Evolutionary conservation across 1,284 basidiomycete genomes (phyloP).

Genomic region (Irpex sp.): DNA sequence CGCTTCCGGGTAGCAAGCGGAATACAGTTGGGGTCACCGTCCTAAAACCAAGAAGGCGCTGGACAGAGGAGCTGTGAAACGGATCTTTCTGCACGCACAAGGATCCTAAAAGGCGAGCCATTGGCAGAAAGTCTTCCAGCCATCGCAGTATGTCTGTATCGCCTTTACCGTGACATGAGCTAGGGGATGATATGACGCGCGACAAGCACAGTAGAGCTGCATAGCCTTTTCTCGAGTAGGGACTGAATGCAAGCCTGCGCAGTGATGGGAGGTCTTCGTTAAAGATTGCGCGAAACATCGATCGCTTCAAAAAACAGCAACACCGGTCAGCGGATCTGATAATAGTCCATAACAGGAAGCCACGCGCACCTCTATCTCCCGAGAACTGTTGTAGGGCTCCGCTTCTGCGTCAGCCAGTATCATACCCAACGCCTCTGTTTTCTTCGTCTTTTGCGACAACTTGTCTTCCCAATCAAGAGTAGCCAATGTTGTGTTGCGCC

Average conservation of each 20-base stretch:
- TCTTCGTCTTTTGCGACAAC: neutral
- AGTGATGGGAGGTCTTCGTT: neutral
- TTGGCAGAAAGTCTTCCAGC: neutral
- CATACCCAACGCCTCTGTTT: neutral
- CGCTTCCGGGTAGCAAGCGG: neutral
- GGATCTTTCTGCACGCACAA: neutral
- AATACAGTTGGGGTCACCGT: neutral
- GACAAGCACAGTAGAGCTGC: neutral
- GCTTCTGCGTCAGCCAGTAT: no score
- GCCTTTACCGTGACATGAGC: slow-evolving; percentile 22
- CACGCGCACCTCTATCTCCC: no score
- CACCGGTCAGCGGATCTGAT: no score
- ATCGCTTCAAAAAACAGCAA: neutral
- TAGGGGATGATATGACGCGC: neutral
- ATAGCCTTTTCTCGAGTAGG: neutral
- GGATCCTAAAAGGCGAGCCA: neutral
- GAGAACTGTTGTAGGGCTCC: no score
- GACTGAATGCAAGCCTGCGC: neutral
- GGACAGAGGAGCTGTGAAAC: neutral
- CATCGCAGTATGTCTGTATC: neutral
- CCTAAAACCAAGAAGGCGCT: slow-evolving; percentile 1
- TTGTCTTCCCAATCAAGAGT: neutral
- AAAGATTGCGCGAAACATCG: neutral
- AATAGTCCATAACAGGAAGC: no score
- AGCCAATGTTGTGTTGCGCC: slow-evolving; percentile 25